Evolutionary conservation across 345 rosid genomes (phyloP).

Genomic region (Eucalyptus cladocalyx): DNA sequence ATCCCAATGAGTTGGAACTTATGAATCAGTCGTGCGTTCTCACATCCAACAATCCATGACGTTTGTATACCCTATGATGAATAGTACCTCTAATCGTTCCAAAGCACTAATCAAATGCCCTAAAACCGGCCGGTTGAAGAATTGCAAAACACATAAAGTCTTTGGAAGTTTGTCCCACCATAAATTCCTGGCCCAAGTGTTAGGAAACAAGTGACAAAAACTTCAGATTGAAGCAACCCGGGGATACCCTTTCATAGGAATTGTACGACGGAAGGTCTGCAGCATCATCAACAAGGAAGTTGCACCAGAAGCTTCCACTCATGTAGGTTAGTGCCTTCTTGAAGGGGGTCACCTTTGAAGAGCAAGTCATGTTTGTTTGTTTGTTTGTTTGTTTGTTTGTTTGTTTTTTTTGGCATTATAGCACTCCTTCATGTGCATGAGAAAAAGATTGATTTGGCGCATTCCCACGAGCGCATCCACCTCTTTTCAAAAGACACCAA

Average conservation of each 20-base stretch:
- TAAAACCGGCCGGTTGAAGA: not conserved
- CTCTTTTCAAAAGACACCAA: not conserved
- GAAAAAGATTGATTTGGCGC: not conserved
- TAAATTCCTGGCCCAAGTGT: not conserved
- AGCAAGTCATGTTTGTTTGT: not conserved
- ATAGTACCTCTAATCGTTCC: not conserved
- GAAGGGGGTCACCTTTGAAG: not conserved
- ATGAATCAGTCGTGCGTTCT: not conserved
- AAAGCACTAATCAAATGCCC: not conserved
- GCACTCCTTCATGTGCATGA: not conserved
- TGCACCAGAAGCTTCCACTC: not conserved
- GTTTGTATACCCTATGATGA: not conserved
- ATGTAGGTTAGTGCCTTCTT: not conserved
- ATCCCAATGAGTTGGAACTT: not conserved
- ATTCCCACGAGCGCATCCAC: not conserved
- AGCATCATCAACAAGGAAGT: not conserved
- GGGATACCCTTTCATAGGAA: not conserved
- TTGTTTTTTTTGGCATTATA: not conserved
- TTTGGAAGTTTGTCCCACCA: not conserved
- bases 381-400: too few species aligned
- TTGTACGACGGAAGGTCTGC: not conserved
- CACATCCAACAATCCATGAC: not conserved
- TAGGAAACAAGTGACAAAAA: not conserved
- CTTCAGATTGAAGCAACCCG: not conserved
- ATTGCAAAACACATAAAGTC: not conserved